These are phyloP conservation scores for Isatis tinctoria DNA, from an alignment of 345 rosid species.

Conservation along the genomic window DNA sequence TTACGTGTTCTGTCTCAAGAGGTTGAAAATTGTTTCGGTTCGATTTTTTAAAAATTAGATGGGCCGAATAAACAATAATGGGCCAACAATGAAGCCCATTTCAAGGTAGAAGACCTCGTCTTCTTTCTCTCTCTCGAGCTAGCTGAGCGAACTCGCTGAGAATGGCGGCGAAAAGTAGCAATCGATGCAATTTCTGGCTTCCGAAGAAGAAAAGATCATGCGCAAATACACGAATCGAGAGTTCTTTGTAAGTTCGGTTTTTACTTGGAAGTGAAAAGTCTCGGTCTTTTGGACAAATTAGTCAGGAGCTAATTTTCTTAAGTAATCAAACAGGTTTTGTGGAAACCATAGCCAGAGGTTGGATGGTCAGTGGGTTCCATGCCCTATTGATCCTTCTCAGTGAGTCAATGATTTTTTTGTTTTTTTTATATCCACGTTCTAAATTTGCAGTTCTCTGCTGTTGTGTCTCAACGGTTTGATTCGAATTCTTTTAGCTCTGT, in stretches of 20 bases:
- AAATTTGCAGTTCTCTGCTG: not conserved
- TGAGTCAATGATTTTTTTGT: constrained; percentile 17
- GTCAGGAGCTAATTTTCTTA: constrained; percentile 10
- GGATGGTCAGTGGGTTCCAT: constrained; percentile 59
- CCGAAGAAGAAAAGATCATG: constrained; percentile 67
- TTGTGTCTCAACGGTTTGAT: constrained; percentile 11
- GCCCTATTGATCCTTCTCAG: constrained; percentile 95
- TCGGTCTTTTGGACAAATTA: too few species aligned
- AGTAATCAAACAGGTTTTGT: constrained; percentile 57
- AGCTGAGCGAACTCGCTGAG: not conserved
- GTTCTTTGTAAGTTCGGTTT: constrained; percentile 37
- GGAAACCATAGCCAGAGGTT: constrained; percentile 79
- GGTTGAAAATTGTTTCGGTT: not conserved
- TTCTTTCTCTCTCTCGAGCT: not conserved
- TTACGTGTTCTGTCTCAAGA: not conserved
- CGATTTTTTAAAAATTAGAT: not conserved
- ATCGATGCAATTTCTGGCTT: constrained; percentile 81
- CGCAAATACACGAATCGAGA: constrained; percentile 40
- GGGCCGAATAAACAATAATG: not conserved
- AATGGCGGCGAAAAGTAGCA: constrained; percentile 29
- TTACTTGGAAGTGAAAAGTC: not conserved
- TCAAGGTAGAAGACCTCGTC: not conserved
- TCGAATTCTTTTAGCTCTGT: constrained; percentile 49
- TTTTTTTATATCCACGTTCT: not conserved
- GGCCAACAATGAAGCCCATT: not conserved